These are phyloP conservation scores for Xylaria bambusicola DNA, from an alignment of 495 filamentous ascomycete genomes.

Conservation along the genomic window DNA sequence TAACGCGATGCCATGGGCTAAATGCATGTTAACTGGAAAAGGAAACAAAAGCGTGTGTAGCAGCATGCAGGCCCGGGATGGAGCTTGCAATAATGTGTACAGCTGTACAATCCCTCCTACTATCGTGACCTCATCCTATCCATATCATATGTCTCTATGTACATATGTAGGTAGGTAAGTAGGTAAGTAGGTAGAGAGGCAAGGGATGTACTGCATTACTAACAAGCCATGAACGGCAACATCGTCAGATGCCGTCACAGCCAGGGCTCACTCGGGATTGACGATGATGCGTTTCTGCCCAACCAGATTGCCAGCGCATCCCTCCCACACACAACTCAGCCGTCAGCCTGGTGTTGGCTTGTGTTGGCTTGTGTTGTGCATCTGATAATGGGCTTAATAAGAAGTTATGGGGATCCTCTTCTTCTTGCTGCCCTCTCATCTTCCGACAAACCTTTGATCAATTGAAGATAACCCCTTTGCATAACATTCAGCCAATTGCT, in stretches of 20 bases:
- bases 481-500: constrained; percentile 13
- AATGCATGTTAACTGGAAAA: too few species aligned
- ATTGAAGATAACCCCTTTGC: constrained; percentile 8
- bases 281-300: constrained; percentile 33
- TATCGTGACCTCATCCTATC: too few species aligned
- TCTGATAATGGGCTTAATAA: constrained; percentile 10
- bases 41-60: too few species aligned
- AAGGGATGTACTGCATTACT: too few species aligned
- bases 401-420: constrained; percentile 13
- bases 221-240: background rate
- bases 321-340: constrained; percentile 21
- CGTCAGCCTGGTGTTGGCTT: constrained; percentile 4
- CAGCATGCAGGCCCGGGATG: too few species aligned
- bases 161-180: too few species aligned
- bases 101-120: too few species aligned
- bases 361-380: background rate
- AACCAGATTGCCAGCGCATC: constrained; percentile 41
- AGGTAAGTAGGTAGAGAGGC: too few species aligned
- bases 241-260: background rate
- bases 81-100: too few species aligned
- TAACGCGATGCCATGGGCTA: too few species aligned
- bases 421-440: background rate
- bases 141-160: too few species aligned
- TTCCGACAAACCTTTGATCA: background rate
- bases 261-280: background rate